Conservation (phyloP, 345 rosid genomes). For the Corchorus olitorius region DNA sequence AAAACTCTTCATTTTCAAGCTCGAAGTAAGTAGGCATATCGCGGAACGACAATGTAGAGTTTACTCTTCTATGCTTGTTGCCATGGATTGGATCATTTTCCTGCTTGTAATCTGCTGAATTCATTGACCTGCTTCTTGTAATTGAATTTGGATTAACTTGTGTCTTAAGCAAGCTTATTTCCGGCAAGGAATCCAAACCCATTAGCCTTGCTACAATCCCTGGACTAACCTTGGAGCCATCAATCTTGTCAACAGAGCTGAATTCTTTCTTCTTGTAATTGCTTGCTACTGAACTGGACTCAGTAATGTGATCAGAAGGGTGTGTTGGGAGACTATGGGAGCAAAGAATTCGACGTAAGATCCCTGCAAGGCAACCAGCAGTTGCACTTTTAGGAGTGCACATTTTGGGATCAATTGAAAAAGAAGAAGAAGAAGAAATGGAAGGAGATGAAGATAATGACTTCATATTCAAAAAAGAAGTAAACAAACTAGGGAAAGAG, state of each 20-base stretch:
- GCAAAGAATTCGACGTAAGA: slow-evolving; percentile 61
- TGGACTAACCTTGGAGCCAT: slow-evolving; percentile 26
- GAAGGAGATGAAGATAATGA: slow-evolving; percentile 44
- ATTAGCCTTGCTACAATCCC: slow-evolving; percentile 75
- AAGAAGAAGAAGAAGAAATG: slow-evolving; percentile 35
- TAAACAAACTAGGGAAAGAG: not conserved
- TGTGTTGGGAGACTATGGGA: slow-evolving; percentile 51
- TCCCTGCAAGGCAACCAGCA: slow-evolving; percentile 47
- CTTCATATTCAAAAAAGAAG: slow-evolving; percentile 33
- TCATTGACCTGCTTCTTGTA: slow-evolving; percentile 57
- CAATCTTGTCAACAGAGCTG: slow-evolving; percentile 14
- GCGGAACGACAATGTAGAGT: slow-evolving; percentile 37
- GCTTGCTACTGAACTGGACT: slow-evolving; percentile 27
- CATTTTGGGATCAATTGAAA: slow-evolving; percentile 32
- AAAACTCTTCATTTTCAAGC: slow-evolving; percentile 63
- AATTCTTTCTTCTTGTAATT: slow-evolving; percentile 15
- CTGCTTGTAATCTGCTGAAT: slow-evolving; percentile 35
- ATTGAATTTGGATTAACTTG: slow-evolving; percentile 26
- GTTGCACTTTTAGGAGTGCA: slow-evolving; percentile 39
- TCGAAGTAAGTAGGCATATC: slow-evolving; percentile 52
- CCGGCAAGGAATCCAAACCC: slow-evolving; percentile 64
- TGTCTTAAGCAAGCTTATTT: not conserved
- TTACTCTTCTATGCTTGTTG: slow-evolving; percentile 37
- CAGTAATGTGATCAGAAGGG: slow-evolving; percentile 57
- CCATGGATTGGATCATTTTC: slow-evolving; percentile 26